phyloP scores from a whole-genome alignment of 345 rosid genomes.

The Turritis glabra region DNA sequence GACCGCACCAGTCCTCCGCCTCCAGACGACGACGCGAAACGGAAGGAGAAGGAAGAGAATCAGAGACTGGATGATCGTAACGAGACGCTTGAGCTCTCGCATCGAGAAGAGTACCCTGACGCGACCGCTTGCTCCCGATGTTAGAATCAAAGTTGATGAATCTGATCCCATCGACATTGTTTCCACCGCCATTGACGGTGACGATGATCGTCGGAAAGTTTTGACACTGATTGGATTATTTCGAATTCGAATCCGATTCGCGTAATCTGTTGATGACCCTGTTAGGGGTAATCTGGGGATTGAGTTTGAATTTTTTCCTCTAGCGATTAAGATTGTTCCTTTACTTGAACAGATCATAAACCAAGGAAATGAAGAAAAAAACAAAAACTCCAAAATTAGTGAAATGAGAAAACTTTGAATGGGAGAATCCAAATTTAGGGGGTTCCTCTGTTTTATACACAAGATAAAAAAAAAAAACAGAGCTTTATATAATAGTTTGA shows the following conservation, averaged over 20 bases:
- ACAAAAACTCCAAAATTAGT: slow-evolving; percentile 29
- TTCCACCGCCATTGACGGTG: slow-evolving; percentile 47
- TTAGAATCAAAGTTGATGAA: slow-evolving; percentile 56
- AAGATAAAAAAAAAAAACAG: slow-evolving; percentile 3
- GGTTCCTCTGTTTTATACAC: slow-evolving; percentile 18
- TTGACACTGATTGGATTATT: neutral
- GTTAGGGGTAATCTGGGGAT: neutral
- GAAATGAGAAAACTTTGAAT: neutral
- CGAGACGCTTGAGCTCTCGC: slow-evolving; percentile 47
- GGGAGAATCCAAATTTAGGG: slow-evolving; percentile 29
- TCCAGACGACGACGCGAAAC: slow-evolving; percentile 44
- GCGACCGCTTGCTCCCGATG: slow-evolving; percentile 89
- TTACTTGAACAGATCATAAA: slow-evolving; percentile 43
- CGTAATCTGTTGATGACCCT: neutral
- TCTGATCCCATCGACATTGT: slow-evolving; percentile 34
- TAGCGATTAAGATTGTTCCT: slow-evolving; percentile 28
- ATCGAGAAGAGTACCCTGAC: slow-evolving; percentile 63
- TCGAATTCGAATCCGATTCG: neutral
- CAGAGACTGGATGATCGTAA: slow-evolving; percentile 48
- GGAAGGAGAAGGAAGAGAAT: slow-evolving; percentile 58
- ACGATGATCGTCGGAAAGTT: slow-evolving; percentile 17
- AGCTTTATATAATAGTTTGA: slow-evolving; percentile 24
- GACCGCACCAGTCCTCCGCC: slow-evolving; percentile 32
- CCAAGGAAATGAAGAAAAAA: slow-evolving; percentile 9
- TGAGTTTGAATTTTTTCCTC: slow-evolving; percentile 19